Evolutionary conservation across 164 flowering plant species (phyloP), one percentile per base, ranked within the genome.

Genomic region (Malania oleifera): DNA sequence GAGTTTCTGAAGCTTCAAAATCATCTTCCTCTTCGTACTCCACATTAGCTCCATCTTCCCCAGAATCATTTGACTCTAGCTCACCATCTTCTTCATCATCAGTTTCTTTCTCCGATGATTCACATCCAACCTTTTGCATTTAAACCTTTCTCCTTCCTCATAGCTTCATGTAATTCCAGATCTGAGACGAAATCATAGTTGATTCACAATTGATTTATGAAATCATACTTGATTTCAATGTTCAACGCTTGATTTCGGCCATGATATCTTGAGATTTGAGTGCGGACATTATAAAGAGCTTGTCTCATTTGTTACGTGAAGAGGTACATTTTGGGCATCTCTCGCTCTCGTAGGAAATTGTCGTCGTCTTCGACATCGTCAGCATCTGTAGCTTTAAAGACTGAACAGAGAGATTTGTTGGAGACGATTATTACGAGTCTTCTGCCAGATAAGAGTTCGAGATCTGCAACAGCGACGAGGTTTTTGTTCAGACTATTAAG

Each of bases 251-350:
- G 49, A 74, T 89, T 24, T 39, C 51, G 17, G 74, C 85, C 14
- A 79, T 89, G 91, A 79, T 52, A 68, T 70, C 35, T 7, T 54
- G 63, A 54, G 78, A 77, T 60, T 49, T 86, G 57, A 78, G 75
- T 55, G 59, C 73, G 5, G 90, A 83, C 25, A 69, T 79, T 37
- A 63, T 85, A 22, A 92, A 89, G 59, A 77, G 56, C 63, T n/a
- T 87, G 88, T 24, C 67, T 89, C 28, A 71, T 85, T 43, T 52
- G 72, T 46, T 85, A 87, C 61, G 91, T 87, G 5, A 85, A 80
- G 68, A 79, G 61, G 52, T 58, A 70, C 71, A 79, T 89, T 60
- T 90, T 89, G 7, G 97, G 95, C 0, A 69, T 81, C 0, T 80
- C 82, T 0, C 70, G 90, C 8, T 66, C 91, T 0, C 73, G 38